Evolutionary conservation across 2,329 filamentous ascomycete genomes (phyloP).

Genomic region (Aspergillus tubingensis): DNA sequence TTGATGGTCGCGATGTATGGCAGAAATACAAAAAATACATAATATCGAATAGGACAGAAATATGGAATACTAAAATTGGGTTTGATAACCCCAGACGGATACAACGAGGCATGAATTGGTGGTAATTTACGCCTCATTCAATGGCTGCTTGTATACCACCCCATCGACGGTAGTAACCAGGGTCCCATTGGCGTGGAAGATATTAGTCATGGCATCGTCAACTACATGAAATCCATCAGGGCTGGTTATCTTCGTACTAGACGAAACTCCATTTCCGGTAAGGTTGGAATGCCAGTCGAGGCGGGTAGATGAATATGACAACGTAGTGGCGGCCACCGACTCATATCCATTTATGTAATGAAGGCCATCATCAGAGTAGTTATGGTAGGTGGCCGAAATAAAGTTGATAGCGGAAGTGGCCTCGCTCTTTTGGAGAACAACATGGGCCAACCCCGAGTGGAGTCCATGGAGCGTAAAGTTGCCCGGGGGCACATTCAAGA

Average conservation of each 20-base stretch:
- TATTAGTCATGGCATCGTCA: slow-evolving; percentile 42
- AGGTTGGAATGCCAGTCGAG: slow-evolving; percentile 47
- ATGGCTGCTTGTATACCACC: slow-evolving; percentile 41
- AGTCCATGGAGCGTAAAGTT: slow-evolving; percentile 22
- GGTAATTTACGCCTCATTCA: slow-evolving; percentile 32
- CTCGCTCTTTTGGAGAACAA: slow-evolving; percentile 1
- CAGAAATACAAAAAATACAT: too few relatives aligned
- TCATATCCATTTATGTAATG: slow-evolving; percentile 40
- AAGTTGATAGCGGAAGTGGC: slow-evolving; percentile 19
- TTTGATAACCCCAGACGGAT: too few relatives aligned
- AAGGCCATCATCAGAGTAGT: slow-evolving; percentile 41
- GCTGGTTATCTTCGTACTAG: slow-evolving; percentile 43
- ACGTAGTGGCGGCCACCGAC: slow-evolving; percentile 29
- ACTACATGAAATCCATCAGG: slow-evolving; percentile 43
- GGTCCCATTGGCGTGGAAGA: slow-evolving; percentile 47
- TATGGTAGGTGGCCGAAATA: slow-evolving; percentile 38
- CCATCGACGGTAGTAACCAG: slow-evolving; percentile 43
- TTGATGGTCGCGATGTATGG: too few relatives aligned
- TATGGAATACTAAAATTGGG: too few relatives aligned
- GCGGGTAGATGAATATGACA: slow-evolving; percentile 22
- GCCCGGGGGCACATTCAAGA: slow-evolving; percentile 2
- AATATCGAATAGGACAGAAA: too few relatives aligned
- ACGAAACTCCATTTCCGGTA: slow-evolving; percentile 31
- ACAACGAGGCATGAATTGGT: too few relatives aligned
- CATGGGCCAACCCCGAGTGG: slow-evolving; percentile 15